Conservation (phyloP, 1,139 yeast species). For the Kazachstania sp. region DNA sequence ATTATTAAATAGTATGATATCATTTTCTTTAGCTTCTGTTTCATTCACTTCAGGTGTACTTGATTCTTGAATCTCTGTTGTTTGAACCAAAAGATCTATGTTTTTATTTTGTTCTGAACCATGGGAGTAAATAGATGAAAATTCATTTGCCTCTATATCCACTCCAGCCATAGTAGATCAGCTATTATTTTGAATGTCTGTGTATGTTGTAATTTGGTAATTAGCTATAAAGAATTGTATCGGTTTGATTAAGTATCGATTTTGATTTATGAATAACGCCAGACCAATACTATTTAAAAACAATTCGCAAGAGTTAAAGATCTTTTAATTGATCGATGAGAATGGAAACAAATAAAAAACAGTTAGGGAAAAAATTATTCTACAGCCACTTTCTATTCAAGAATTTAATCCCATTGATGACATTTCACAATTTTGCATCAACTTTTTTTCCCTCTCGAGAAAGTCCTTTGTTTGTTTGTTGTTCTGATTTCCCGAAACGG, state of each 20-base stretch:
- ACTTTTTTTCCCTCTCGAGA: neutral
- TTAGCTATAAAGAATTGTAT: too few relatives aligned
- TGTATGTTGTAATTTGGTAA: too few relatives aligned
- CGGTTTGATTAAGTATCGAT: too few relatives aligned
- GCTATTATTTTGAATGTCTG: too few relatives aligned
- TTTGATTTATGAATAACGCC: too few relatives aligned
- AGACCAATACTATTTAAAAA: too few relatives aligned
- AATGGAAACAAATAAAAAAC: too few relatives aligned
- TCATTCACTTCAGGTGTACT: neutral
- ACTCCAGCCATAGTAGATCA: neutral
- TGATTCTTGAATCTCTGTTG: neutral
- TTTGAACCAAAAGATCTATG: neutral
- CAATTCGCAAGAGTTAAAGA: too few relatives aligned
- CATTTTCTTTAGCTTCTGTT: neutral
- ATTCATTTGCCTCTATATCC: neutral
- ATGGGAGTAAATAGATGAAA: conserved; percentile 1
- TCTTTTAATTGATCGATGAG: too few relatives aligned
- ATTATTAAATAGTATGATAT: neutral
- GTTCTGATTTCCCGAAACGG: neutral
- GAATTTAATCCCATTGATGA: too few relatives aligned
- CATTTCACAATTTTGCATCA: neutral
- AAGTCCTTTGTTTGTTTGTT: neutral
- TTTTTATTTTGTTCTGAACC: neutral
- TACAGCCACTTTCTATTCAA: too few relatives aligned
- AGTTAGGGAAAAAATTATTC: too few relatives aligned